These are phyloP conservation scores for Terfezia claveryi DNA, from an alignment of 495 filamentous ascomycete species.

Conservation along the genomic window DNA sequence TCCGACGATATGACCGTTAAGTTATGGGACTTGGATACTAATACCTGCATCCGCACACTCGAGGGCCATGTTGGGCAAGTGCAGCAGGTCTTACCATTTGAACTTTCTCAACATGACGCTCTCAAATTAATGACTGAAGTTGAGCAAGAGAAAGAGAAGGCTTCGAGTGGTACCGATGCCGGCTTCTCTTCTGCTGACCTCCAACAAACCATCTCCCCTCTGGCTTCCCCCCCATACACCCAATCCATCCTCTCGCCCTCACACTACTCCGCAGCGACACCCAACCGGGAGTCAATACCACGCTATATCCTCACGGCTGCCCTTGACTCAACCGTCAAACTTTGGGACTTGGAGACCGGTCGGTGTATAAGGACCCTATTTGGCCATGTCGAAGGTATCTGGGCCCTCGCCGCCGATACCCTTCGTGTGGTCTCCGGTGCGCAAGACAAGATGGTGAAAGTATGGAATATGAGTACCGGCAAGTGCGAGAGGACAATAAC, in stretches of 20 bases:
- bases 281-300: constrained; percentile 46
- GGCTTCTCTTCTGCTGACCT: constrained; percentile 28
- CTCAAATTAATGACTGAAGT: constrained; percentile 31
- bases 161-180: constrained; percentile 26
- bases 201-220: constrained; percentile 21
- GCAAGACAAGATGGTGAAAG: constrained; percentile 86
- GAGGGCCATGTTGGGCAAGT: constrained; percentile 82
- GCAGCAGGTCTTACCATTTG: constrained; percentile 65
- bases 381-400: constrained; percentile 87
- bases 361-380: constrained; percentile 78
- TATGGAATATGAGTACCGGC: constrained; percentile 83
- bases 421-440: constrained; percentile 72
- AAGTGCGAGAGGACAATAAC: constrained; percentile 79
- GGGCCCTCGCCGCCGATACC: constrained; percentile 81
- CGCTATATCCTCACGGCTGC: constrained; percentile 81
- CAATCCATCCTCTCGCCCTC: background rate
- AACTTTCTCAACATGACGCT: constrained; percentile 20
- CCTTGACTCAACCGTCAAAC: constrained; percentile 71
- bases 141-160: constrained; percentile 52
- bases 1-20: constrained; percentile 82
- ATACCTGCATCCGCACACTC: constrained; percentile 52
- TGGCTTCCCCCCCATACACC: constrained; percentile 20
- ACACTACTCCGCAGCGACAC: constrained; percentile 25
- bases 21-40: constrained; percentile 82
- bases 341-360: constrained; percentile 77